Conservation (phyloP, 257 asterid genomes). For the Solanum medicagineum region DNA sequence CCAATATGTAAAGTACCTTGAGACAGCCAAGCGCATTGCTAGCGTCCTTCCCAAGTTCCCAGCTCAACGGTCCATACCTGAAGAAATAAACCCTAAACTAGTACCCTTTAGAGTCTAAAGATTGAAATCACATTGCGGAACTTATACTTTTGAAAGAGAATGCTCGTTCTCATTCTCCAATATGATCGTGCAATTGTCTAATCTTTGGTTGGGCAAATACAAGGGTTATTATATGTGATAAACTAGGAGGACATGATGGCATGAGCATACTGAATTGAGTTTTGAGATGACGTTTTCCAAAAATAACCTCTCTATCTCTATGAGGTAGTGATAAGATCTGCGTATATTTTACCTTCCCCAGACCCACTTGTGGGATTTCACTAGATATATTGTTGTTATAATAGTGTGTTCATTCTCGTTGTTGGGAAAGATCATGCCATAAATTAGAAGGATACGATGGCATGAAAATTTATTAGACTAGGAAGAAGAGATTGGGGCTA, state of each 20-base stretch:
- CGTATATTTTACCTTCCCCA: too few species aligned
- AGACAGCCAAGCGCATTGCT: constrained; percentile 39
- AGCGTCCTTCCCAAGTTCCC: constrained; percentile 37
- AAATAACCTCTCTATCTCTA: too few species aligned
- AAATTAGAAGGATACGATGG: too few species aligned
- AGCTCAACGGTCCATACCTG: constrained; percentile 25
- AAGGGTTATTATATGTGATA: background rate
- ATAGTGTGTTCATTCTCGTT: background rate
- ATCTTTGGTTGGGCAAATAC: background rate
- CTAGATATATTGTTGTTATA: background rate
- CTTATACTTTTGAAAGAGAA: background rate
- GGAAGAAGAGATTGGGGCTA: background rate
- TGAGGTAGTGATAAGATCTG: too few species aligned
- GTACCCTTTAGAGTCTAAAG: constrained; percentile 32
- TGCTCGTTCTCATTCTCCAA: background rate
- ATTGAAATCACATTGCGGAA: background rate
- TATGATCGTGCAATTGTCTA: background rate
- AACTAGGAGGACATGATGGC: background rate
- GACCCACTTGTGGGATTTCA: too few species aligned
- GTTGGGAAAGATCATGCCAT: background rate
- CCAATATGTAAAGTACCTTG: constrained; percentile 27
- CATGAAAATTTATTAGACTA: background rate
- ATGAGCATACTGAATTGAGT: background rate
- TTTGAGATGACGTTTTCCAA: too few species aligned
- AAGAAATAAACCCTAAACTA: constrained; percentile 26